Evolutionary conservation across 495 filamentous ascomycete genomes (phyloP).

Genomic region (Penicillium simplicissimum): DNA sequence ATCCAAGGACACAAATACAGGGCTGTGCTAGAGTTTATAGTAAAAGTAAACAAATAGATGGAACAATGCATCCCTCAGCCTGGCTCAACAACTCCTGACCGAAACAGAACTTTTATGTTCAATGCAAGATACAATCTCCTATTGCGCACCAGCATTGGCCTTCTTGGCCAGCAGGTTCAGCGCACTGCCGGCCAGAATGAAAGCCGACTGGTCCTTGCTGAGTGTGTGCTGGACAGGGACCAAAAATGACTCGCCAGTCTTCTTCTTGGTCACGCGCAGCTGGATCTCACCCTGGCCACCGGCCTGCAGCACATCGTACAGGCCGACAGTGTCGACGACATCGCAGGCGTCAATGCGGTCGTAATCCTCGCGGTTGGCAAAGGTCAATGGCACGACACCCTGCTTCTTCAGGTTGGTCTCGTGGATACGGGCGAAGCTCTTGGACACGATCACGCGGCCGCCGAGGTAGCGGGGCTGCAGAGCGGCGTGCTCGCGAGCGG

Average conservation of each 20-base stretch:
- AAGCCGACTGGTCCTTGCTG: slow-evolving; percentile 82
- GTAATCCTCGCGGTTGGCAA: slow-evolving; percentile 85
- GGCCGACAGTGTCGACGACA: slow-evolving; percentile 73
- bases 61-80: slow-evolving; percentile 17
- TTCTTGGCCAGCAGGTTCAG: slow-evolving; percentile 79
- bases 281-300: slow-evolving; percentile 80
- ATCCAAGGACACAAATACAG: slow-evolving; percentile 18
- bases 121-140: slow-evolving; percentile 5
- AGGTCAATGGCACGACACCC: slow-evolving; percentile 90
- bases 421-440: slow-evolving; percentile 94
- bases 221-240: slow-evolving; percentile 65
- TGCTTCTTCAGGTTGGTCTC: slow-evolving; percentile 99
- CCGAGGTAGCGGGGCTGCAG: slow-evolving; percentile 93
- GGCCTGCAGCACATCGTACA: slow-evolving; percentile 75
- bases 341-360: slow-evolving; percentile 79
- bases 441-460: slow-evolving; percentile 81
- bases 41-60: slow-evolving; percentile 1
- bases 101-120: slow-evolving; percentile 23
- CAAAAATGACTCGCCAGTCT: slow-evolving; percentile 58
- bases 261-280: slow-evolving; percentile 62
- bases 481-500: slow-evolving; percentile 93
- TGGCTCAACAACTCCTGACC: slow-evolving; percentile 24
- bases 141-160: slow-evolving; percentile 23
- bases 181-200: slow-evolving; percentile 91
- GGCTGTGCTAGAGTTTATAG: slow-evolving; percentile 12